These are phyloP conservation scores for Gnomoniopsis sp. DNA, from an alignment of 2,329 filamentous ascomycete species.

Conservation along the genomic window DNA sequence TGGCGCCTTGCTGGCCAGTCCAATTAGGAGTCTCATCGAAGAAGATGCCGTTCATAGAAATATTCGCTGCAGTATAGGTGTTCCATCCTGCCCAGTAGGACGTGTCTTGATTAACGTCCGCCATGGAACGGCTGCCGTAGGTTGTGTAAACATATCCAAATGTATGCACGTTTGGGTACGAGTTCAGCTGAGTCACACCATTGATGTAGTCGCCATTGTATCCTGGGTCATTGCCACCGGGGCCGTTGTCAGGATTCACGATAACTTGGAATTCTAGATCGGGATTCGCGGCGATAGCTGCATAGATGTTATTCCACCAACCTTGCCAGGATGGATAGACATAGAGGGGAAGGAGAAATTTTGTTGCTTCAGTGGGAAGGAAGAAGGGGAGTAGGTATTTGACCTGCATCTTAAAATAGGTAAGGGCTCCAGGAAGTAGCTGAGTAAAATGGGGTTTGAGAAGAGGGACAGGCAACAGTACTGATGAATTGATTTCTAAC, in stretches of 20 bases:
- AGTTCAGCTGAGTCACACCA: neutral
- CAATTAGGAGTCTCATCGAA: constrained; percentile 17
- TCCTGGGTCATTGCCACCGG: neutral
- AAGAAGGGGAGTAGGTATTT: neutral
- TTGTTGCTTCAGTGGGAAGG: neutral
- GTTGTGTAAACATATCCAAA: constrained; percentile 4
- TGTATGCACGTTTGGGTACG: constrained; percentile 5
- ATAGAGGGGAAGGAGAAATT: constrained; percentile 5
- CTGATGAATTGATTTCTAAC: too few species aligned
- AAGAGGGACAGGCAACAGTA: neutral
- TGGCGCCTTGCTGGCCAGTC: constrained; percentile 14
- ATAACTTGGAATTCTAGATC: constrained; percentile 11
- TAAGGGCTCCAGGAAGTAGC: too few species aligned
- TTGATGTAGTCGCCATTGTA: constrained; percentile 9
- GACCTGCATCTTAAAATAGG: neutral
- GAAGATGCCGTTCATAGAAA: constrained; percentile 12
- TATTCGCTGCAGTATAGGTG: constrained; percentile 5
- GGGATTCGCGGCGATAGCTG: constrained; percentile 3
- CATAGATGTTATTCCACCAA: constrained; percentile 1
- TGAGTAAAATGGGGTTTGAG: too few species aligned
- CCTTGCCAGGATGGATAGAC: neutral
- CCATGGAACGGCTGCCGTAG: neutral
- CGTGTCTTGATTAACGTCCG: neutral
- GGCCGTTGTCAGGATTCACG: constrained; percentile 10
- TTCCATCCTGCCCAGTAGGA: constrained; percentile 6